Base-by-base conservation (phyloP, 2,329 filamentous ascomycete genomes). In the Cytospora piceae region DNA sequence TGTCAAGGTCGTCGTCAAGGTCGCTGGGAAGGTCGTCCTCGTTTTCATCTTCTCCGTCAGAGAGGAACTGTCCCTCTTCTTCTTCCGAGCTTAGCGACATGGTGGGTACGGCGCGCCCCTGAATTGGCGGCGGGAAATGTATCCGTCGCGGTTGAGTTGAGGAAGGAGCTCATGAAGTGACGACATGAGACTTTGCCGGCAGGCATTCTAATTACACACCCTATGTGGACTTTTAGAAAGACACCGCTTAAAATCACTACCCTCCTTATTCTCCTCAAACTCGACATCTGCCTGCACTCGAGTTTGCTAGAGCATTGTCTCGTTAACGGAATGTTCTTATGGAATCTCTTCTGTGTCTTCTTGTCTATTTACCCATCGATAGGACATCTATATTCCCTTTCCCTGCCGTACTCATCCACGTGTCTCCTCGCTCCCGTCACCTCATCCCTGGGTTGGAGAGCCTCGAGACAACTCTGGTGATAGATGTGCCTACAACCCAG, bases 401-500 rank as follows among this genome's bases (percentile, higher is more conserved):
- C 79, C 61, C 75, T 75, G 15, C 76, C 77, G 59, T 74, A 73
- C 51, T 78, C 80, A 39, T 78, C 77, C 9, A 82, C 77, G 67
- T 78, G 83, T 64, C 78, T 81, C 64, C 79, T 81, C 69, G 77
- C 78, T 70, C 31, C 74, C 70, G 74, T 74, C 72, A 68, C 24
- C 64, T 64, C 72, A 74, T 80, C 72, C 67, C 83, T 80, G 39
- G 82, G 82, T 70, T 87, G 85, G 70, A 90, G 75, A 66, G 86
- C 83, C 73, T 94, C 91, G 49, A 91, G 78, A 73, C 89, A 93
- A 31, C 79, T 81, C 73, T 87, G 83, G 77, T 92, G 89, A 71
- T 90, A 91, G 22, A 90, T 85, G 75, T 92, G 89, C 63, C 89
- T 82, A 74, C 89, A 92, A 27, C 88, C 89, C 71, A 92, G 78